A percentile compares a stretch with the other conserved stretches of the same genome.
Evolutionary conservation across 768 basidiomycete species (phyloP).

Genomic region (Mycena crocata): DNA sequence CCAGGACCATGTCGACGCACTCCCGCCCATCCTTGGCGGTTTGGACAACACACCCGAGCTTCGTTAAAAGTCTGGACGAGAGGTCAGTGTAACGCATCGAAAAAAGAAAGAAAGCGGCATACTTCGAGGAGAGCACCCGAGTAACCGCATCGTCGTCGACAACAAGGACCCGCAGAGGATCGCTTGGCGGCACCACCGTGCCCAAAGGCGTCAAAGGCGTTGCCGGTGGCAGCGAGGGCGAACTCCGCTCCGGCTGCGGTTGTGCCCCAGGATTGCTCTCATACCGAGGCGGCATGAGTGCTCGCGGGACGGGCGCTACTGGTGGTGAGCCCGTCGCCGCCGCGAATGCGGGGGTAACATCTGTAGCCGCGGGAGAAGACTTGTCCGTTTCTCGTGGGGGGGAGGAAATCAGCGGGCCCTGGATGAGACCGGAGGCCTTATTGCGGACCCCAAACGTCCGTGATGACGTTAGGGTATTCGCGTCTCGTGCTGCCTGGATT

Average conservation of each 20-base stretch:
- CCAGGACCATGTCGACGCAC: constrained; percentile 49
- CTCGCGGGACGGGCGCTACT: not conserved
- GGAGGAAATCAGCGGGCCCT: constrained; percentile 1
- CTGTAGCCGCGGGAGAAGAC: not conserved
- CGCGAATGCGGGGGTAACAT: not conserved
- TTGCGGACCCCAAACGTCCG: constrained; percentile 1
- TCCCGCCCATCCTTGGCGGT: constrained; percentile 52
- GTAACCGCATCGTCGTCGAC: constrained; percentile 53
- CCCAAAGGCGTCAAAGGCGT: constrained; percentile 13
- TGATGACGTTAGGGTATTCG: constrained; percentile 16
- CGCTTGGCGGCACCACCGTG: constrained; percentile 7
- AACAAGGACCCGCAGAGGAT: constrained; percentile 41
- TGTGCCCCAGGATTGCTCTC: constrained; percentile 14
- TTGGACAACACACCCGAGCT: constrained; percentile 50
- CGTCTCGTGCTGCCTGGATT: constrained; percentile 21
- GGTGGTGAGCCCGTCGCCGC: not conserved
- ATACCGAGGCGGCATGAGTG: constrained; percentile 18
- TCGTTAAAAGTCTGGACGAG: constrained; percentile 42
- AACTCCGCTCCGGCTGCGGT: not conserved
- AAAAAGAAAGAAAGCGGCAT: not conserved
- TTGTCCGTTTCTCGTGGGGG: not conserved
- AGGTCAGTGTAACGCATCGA: not conserved
- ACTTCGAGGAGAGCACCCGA: constrained; percentile 36
- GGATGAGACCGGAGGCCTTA: constrained; percentile 1
- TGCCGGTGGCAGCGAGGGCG: constrained; percentile 16